Base-by-base conservation (phyloP, 1,139 yeast species). In the Schizosaccharomyces versatilis region DNA sequence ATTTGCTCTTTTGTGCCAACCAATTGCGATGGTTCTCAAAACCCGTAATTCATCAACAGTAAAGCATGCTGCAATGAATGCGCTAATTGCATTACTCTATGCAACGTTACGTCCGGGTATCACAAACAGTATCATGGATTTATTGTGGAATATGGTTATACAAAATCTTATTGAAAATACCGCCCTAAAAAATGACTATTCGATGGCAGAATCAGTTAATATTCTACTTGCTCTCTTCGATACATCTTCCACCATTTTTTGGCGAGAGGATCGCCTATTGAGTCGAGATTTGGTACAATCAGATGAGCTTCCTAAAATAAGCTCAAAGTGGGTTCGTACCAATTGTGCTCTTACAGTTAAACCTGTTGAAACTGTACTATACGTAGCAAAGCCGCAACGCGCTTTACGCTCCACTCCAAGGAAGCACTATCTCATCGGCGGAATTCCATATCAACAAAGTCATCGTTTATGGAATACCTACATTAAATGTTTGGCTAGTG, bases 321-420 rank as follows among this genome's bases (percentile, higher is more conserved):
- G 39, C 36, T 56, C 52, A 41, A 47, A 49, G 17, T 57, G 58
- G 58, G 38, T 57, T 8, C 57, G 57, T n/a, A 52, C 42, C 15
- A 54, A 57, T 38, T 40, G 51, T n/a, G 19, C 19, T 41, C 47
- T 41, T 19, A 41, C 54, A 17, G 49, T 41, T 6, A 47, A 48
- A 7, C 47, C 52, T 3, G 40, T 55, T n/a, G 36, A 32, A 5
- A 14, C 44, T 10, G 42, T 54, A 14, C 17, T 55, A 24, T 47
- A 19, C 17, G 48, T 52, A 17, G 38, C 41, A 14, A 51, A 32
- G 14, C 48, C 53, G 17, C 38, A 38, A 5, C 15, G 44, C 36
- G 53, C 51, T 40, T 14, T 38, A 19, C 17, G 38, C 2, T 9
- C 19, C 9, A 38, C 39, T 38, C 39, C 32, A 12, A 38, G 42